Percentiles rank a stretch among this genome's conserved stretches.
Conservation (phyloP, 768 basidiomycete genomes). For the Phlebiopsis flavidoalba region DNA sequence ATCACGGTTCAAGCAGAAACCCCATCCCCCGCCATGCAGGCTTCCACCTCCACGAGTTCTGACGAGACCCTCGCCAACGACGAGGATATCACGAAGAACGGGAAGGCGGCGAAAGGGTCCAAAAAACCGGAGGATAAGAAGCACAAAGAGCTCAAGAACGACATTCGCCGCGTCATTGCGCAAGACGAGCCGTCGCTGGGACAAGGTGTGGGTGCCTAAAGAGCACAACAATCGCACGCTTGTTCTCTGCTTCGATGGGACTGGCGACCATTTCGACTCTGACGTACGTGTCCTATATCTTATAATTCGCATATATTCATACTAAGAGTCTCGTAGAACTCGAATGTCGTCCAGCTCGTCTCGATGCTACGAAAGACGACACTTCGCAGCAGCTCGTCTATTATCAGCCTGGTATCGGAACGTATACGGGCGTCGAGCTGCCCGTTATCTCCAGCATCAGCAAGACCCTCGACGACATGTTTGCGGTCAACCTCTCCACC, state of each 20-base stretch:
- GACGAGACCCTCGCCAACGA: neutral
- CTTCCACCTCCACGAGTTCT: neutral
- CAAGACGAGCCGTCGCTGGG: neutral
- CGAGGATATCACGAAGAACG: neutral
- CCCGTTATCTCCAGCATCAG: slow-evolving; percentile 33
- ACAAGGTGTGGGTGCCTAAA: slow-evolving; percentile 1
- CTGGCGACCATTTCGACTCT: slow-evolving; percentile 11
- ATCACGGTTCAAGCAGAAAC: no score
- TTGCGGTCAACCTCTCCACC: slow-evolving; percentile 43
- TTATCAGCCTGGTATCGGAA: slow-evolving; percentile 59
- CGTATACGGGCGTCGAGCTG: slow-evolving; percentile 37
- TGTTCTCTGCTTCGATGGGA: slow-evolving; percentile 11
- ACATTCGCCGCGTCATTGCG: neutral
- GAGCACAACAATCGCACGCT: neutral
- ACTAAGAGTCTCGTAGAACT: slow-evolving; percentile 39
- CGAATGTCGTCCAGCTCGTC: slow-evolving; percentile 63
- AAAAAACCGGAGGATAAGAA: neutral
- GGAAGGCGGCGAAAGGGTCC: neutral
- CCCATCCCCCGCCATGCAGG: neutral
- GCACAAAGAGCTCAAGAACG: neutral
- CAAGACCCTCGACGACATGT: slow-evolving; percentile 41
- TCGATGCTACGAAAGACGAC: slow-evolving; percentile 64
- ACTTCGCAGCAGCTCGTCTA: slow-evolving; percentile 57
- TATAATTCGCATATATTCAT: no score
- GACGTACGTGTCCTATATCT: neutral